Conservation (phyloP, 805 yeast genomes). For the Starmerella stigmatis region DNA sequence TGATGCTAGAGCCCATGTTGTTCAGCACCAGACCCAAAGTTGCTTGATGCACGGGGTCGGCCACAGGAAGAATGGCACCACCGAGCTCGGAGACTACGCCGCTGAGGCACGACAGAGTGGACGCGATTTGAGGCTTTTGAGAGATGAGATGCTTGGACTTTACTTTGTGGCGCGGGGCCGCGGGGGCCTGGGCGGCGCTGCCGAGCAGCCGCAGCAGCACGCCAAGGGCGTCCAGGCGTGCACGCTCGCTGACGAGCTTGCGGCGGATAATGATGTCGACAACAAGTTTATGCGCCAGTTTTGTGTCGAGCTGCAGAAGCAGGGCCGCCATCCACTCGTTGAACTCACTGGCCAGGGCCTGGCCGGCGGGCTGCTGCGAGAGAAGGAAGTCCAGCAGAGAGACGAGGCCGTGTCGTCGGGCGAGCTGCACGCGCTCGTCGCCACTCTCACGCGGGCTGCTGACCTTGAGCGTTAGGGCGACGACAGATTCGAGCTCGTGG, state of each 20-base stretch:
- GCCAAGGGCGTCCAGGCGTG: constrained; percentile 15
- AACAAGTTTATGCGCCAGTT: constrained; percentile 14
- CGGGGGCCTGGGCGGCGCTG: constrained; percentile 13
- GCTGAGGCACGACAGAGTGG: constrained; percentile 16
- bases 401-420: neutral
- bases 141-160: neutral
- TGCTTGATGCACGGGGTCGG: constrained; percentile 22
- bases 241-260: constrained; percentile 17
- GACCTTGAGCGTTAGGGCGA: neutral
- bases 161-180: neutral
- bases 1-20: constrained; percentile 4
- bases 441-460: neutral
- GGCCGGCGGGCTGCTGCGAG: neutral
- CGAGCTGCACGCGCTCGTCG: neutral
- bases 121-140: constrained; percentile 6
- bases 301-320: constrained; percentile 12
- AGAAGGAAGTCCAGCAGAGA: neutral
- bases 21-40: constrained; percentile 20
- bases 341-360: constrained; percentile 6
- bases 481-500: constrained; percentile 1
- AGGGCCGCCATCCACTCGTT: constrained; percentile 17
- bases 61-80: constrained; percentile 18
- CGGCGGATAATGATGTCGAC: constrained; percentile 13
- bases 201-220: constrained; percentile 20
- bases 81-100: constrained; percentile 14